These are phyloP conservation scores for Leishmania guyanensis DNA, from an alignment of 208 protist genomes.

Conservation along the genomic window DNA sequence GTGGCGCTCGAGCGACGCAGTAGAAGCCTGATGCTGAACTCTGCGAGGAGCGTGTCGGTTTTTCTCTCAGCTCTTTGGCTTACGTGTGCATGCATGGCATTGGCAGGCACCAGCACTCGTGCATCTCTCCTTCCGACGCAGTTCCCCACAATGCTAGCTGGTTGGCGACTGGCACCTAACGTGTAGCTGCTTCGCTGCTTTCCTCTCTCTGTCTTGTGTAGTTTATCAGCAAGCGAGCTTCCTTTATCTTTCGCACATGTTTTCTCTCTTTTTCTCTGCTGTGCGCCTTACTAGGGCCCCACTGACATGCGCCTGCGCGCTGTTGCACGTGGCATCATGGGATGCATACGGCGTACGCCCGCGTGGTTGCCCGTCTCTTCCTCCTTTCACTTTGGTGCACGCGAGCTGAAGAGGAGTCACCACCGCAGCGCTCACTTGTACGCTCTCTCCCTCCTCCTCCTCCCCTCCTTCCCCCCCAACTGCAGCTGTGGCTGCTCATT, in stretches of 20 bases:
- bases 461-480: background rate
- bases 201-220: background rate
- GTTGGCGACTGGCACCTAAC: background rate
- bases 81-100: background rate
- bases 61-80: background rate
- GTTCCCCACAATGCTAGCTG: background rate
- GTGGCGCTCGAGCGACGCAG: background rate
- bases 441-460: background rate
- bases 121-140: background rate
- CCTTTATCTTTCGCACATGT: background rate
- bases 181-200: background rate
- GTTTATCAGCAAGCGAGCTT: background rate
- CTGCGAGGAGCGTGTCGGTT: background rate
- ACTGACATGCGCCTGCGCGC: background rate
- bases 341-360: background rate
- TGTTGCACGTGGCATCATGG: background rate
- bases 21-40: background rate
- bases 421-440: background rate
- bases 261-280: background rate
- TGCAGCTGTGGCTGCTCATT: background rate
- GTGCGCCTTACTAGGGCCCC: background rate
- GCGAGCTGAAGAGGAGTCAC: background rate
- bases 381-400: too few species aligned
- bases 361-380: background rate
- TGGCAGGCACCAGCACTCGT: background rate